phyloP scores from a whole-genome alignment of 495 filamentous ascomycete species.

The Mytilinidion resinicola region DNA sequence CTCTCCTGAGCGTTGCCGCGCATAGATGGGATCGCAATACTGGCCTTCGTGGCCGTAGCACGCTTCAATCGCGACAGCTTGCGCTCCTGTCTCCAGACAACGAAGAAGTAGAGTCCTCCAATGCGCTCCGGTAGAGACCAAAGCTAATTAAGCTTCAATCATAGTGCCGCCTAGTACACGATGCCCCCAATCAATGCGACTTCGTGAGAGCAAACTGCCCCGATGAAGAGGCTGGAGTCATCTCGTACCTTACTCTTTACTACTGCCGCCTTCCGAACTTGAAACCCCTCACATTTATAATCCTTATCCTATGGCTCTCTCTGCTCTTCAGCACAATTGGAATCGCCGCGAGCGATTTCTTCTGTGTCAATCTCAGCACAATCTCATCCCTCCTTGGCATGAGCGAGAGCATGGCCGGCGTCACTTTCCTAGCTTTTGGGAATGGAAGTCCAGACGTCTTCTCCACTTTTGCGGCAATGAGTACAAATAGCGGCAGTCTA shows the following conservation, averaged over 20 bases:
- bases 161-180: conserved; percentile 76
- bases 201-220: conserved; percentile 77
- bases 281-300: conserved; percentile 68
- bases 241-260: conserved; percentile 86
- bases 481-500: conserved; percentile 88
- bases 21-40: neutral
- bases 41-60: neutral
- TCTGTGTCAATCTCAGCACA: conserved; percentile 93
- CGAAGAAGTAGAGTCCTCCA: conserved; percentile 16
- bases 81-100: conserved; percentile 3
- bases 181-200: conserved; percentile 72
- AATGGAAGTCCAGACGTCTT: conserved; percentile 99
- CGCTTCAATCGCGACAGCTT: conserved; percentile 2
- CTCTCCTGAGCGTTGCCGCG: conserved; percentile 13
- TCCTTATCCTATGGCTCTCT: conserved; percentile 78
- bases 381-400: conserved; percentile 80
- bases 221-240: conserved; percentile 82
- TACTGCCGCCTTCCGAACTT: conserved; percentile 71
- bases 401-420: conserved; percentile 93
- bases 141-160: neutral
- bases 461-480: conserved; percentile 97
- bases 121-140: neutral
- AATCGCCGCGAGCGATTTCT: conserved; percentile 97
- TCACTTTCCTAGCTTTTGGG: conserved; percentile 94
- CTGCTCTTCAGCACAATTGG: conserved; percentile 94